Conservation (phyloP, 306 rosid genomes). For the Rosa multiflora region DNA sequence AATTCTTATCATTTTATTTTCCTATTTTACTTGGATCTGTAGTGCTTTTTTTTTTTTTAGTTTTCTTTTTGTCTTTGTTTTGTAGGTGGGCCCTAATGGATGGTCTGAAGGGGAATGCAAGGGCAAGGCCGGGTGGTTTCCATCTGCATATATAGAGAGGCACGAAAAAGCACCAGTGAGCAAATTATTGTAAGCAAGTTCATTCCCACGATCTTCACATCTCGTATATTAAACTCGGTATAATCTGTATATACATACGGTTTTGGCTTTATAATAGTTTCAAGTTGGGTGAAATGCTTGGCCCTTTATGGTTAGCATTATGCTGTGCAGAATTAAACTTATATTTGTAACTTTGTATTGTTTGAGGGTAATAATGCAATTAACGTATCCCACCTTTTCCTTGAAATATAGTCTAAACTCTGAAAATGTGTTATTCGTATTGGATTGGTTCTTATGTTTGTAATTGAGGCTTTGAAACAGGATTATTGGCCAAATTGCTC, state of each 20-base stretch:
- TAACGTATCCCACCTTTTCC: neutral
- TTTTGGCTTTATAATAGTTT: neutral
- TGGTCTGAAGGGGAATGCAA: conserved; percentile 93
- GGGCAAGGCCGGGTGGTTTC: conserved; percentile 90
- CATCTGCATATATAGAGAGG: conserved; percentile 81
- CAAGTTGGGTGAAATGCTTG: neutral
- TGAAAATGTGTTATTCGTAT: neutral
- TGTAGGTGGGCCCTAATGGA: conserved; percentile 69
- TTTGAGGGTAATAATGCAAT: neutral
- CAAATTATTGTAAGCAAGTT: conserved; percentile 25
- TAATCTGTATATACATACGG: neutral
- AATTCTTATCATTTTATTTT: neutral
- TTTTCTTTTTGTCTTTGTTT: neutral
- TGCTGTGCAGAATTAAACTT: neutral
- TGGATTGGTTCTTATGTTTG: no score
- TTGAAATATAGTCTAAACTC: neutral
- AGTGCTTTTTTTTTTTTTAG: neutral
- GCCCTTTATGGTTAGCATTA: neutral
- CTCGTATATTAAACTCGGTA: neutral
- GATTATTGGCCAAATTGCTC: neutral
- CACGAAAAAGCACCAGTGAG: conserved; percentile 56
- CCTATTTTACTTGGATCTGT: neutral
- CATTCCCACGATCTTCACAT: neutral
- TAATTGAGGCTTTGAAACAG: neutral
- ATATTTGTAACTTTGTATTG: neutral